Evolutionary conservation across 768 basidiomycete species (phyloP).

Genomic region (Termitomyces sp.): DNA sequence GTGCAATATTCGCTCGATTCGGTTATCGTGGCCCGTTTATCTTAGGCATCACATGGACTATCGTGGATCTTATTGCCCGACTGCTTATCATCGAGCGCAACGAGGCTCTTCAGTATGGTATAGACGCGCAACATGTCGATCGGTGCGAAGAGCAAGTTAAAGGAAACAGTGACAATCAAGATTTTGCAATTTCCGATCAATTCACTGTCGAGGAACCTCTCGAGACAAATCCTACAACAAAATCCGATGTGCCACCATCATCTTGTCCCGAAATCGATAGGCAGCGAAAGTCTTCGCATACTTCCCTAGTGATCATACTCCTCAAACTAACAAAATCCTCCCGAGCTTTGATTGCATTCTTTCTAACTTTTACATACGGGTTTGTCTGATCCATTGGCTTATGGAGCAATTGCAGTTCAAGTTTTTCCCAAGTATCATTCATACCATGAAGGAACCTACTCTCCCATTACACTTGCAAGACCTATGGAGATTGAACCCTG

Average conservation of each 20-base stretch:
- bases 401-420: background rate
- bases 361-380: conserved; percentile 51
- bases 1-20: conserved; percentile 44
- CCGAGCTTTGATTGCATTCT: conserved; percentile 41
- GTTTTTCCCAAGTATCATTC: conserved; percentile 32
- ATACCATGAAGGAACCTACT: conserved; percentile 48
- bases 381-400: conserved; percentile 18
- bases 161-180: background rate
- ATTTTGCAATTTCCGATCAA: background rate
- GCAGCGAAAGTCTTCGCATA: conserved; percentile 2
- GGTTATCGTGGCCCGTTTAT: conserved; percentile 61
- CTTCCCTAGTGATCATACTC: conserved; percentile 39
- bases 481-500: conserved; percentile 41
- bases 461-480: conserved; percentile 49
- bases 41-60: conserved; percentile 39
- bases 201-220: background rate
- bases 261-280: background rate
- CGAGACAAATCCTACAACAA: background rate
- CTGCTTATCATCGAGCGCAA: conserved; percentile 54
- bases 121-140: conserved; percentile 29
- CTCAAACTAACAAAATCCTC: conserved; percentile 36
- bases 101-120: conserved; percentile 41
- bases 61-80: conserved; percentile 48
- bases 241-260: background rate
- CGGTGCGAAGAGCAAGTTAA: background rate